Evolutionary conservation across 73 alveolate genomes (phyloP), one percentile per base, ranked within the genome.

Genomic region (Blepharisma japonicum): DNA sequence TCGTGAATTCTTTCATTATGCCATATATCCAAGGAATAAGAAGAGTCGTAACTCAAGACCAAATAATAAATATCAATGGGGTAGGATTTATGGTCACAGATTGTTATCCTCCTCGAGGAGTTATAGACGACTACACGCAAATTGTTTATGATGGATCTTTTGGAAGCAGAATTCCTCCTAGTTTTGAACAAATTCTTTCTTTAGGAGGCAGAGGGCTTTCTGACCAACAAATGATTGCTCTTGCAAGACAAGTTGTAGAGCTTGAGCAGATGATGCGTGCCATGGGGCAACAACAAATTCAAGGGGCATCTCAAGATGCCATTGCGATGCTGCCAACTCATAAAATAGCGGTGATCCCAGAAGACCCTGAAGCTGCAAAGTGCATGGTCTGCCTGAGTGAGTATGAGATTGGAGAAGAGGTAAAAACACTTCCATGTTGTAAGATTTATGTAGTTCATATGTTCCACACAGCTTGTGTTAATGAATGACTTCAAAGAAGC

Each of bases 401-500:
- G 27, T 80, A 76, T 71, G 55, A 2, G 0, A 56, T 39, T 23
- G 86, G 86, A 6, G 86, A 81, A 14, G 76, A 45, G 21, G 61
- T 81, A 1, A 78, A 21, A 32, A 81, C 86, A 7, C 74, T 81
- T 21, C 80, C 83, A 7, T 81, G 89, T 54, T 32, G 42, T 32
- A 32, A 32, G 42, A 32, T 32, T 32, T 32, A 32, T 32, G 42
- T 32, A 32, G 47, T 55, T 54, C 89, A 81, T 54, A 77, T 50
- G 55, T 81, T 77, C 68, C 89, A 81, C 80, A 45, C 53, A 7
- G 82, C 54, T 8, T 81, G 89, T 6, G 46, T 81, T 46, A 23
- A 55, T 25, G 82, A 77, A n/a, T 81, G 89, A 89, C 56, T 81
- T 7, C 32, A 78, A 14, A 77, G 81, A 55, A n/a, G 49, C 46